Evolutionary conservation across 140 eudicot species (phyloP).

Genomic region (Senecio squalidus): DNA sequence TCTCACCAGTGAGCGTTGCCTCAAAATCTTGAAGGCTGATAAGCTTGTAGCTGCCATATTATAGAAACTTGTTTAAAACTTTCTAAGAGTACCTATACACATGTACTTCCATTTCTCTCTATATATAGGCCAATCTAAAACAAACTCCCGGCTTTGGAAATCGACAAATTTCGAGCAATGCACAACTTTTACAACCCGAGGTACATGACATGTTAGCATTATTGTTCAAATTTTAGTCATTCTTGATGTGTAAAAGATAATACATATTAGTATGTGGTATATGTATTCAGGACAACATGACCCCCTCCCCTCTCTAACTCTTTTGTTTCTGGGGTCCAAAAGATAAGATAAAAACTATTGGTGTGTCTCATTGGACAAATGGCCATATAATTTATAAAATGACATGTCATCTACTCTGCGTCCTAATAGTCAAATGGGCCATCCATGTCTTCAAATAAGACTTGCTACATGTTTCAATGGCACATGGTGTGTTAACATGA

Average conservation of each 20-base stretch:
- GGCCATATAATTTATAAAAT: slow-evolving; percentile 9
- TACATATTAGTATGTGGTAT: slow-evolving; percentile 19
- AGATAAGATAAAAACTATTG: slow-evolving; percentile 23
- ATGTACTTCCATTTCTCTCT: slow-evolving; percentile 11
- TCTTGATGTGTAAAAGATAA: background rate
- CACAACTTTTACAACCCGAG: background rate
- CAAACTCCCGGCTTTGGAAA: slow-evolving; percentile 6
- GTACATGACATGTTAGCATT: background rate
- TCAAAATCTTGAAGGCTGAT: slow-evolving; percentile 37
- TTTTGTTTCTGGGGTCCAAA: slow-evolving; percentile 21
- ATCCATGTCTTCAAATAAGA: slow-evolving; percentile 21
- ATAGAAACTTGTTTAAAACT: slow-evolving; percentile 20
- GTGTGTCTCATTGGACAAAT: slow-evolving; percentile 25
- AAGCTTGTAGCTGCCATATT: slow-evolving; percentile 31
- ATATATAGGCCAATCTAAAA: slow-evolving; percentile 23
- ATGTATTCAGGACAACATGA: slow-evolving; percentile 12
- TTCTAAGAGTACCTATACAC: slow-evolving; percentile 3
- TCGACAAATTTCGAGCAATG: background rate
- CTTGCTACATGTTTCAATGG: slow-evolving; percentile 17
- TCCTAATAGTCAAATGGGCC: slow-evolving; percentile 26
- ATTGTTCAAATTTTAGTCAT: background rate
- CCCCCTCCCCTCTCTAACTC: background rate
- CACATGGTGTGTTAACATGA: slow-evolving; percentile 31
- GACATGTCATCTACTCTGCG: slow-evolving; percentile 25
- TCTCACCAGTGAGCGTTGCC: slow-evolving; percentile 33